Percentiles rank a stretch among this genome's conserved stretches.
phyloP scores from a whole-genome alignment of 192 early-diverging fungal genomes.

The Diversispora epigaea region DNA sequence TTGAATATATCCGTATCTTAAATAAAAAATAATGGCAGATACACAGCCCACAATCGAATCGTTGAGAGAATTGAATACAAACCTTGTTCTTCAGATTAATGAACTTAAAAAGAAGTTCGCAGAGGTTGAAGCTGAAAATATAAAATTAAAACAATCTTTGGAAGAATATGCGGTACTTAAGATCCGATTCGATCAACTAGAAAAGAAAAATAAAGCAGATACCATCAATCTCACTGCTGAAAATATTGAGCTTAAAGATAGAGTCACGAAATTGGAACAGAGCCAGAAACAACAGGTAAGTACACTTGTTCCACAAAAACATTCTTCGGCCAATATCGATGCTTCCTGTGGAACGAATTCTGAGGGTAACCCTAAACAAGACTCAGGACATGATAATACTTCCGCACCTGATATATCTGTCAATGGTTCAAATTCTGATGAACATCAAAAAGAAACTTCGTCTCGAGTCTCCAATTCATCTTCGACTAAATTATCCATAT shows the following conservation, averaged over 20 bases:
- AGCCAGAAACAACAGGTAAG: slow-evolving; percentile 11
- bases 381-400: background rate
- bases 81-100: background rate
- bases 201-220: slow-evolving; percentile 21
- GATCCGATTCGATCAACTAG: background rate
- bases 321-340: slow-evolving; percentile 1
- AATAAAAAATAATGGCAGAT: background rate
- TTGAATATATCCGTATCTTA: background rate
- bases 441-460: no score
- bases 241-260: slow-evolving; percentile 15
- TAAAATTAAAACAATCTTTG: background rate
- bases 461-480: no score
- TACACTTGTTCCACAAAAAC: slow-evolving; percentile 6
- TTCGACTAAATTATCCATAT: no score
- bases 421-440: slow-evolving; percentile 2
- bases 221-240: background rate
- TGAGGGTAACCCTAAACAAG: slow-evolving; percentile 4
- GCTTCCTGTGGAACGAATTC: background rate
- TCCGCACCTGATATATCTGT: background rate
- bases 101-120: slow-evolving; percentile 13
- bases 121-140: background rate
- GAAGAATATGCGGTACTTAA: slow-evolving; percentile 3
- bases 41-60: background rate
- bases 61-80: slow-evolving; percentile 1
- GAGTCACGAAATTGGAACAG: slow-evolving; percentile 16